Evolutionary conservation across 1,284 basidiomycete genomes (phyloP).

Genomic region (Coniferiporia weirii): DNA sequence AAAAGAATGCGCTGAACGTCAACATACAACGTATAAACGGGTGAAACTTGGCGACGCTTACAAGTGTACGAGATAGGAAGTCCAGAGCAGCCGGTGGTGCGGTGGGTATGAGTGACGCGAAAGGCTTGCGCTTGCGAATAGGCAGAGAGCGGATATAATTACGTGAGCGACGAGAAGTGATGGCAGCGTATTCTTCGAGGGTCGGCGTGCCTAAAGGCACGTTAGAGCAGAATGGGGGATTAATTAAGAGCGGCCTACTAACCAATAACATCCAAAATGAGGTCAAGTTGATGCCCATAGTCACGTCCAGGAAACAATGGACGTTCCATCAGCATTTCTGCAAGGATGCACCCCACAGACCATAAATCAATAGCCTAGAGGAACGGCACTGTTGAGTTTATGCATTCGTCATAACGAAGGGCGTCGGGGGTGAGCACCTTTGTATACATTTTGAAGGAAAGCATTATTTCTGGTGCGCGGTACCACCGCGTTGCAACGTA

Average conservation of each 20-base stretch:
- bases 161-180: conserved; percentile 52
- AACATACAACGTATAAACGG: conserved; percentile 44
- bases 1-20: conserved; percentile 39
- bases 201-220: conserved; percentile 47
- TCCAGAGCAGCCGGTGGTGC: conserved; percentile 94
- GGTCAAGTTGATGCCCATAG: conserved; percentile 98
- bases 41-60: conserved; percentile 54
- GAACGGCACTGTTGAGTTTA: conserved; percentile 28
- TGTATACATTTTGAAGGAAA: conserved; percentile 93
- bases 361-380: conserved; percentile 91
- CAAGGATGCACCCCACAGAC: conserved; percentile 97
- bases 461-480: conserved; percentile 94
- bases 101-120: conserved; percentile 85
- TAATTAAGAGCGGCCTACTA: conserved; percentile 94
- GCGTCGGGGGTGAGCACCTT: conserved; percentile 26
- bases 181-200: conserved; percentile 12
- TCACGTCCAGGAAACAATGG: conserved; percentile 99
- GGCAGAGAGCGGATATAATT: conserved; percentile 98
- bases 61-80: conserved; percentile 81
- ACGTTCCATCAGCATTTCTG: conserved; percentile 94
- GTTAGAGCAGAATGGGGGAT: conserved; percentile 85
- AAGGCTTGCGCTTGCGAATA: conserved; percentile 95
- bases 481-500: conserved; percentile 98
- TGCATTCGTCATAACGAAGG: no score
- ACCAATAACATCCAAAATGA: conserved; percentile 95